These are phyloP conservation scores for Sphagnum contortum DNA, from an alignment of 225 moss, liverwort and hornwort species.

Conservation along the genomic window DNA sequence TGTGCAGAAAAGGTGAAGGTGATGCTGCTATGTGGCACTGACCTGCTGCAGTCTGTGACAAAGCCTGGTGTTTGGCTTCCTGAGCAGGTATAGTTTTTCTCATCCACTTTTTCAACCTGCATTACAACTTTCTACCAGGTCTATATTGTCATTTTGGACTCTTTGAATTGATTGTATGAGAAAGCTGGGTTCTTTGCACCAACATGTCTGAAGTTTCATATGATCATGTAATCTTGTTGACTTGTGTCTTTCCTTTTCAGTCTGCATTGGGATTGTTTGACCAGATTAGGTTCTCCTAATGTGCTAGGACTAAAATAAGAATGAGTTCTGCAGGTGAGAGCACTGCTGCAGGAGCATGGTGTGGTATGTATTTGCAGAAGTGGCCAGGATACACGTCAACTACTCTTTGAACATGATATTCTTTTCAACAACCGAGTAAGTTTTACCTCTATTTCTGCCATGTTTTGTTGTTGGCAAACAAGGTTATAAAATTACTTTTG, in stretches of 20 bases:
- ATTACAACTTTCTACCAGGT: not conserved
- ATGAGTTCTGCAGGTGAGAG: constrained; percentile 44
- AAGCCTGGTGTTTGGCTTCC: constrained; percentile 83
- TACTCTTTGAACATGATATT: constrained; percentile 77
- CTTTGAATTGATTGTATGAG: no score
- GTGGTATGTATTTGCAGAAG: constrained; percentile 72
- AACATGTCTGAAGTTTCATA: no score
- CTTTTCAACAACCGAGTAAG: constrained; percentile 71
- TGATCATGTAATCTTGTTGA: no score
- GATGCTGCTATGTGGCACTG: constrained; percentile 84
- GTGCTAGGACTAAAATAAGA: no score
- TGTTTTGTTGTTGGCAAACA: no score
- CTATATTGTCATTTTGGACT: no score
- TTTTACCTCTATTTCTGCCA: not conserved
- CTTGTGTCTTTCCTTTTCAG: no score
- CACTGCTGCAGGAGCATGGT: constrained; percentile 76
- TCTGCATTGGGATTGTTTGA: no score
- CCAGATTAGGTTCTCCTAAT: no score
- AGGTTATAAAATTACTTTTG: not conserved
- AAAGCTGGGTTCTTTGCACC: no score
- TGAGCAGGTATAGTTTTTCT: constrained; percentile 57
- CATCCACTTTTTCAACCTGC: not conserved
- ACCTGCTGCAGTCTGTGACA: constrained; percentile 63
- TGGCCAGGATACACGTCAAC: constrained; percentile 63
- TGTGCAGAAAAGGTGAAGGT: constrained; percentile 72